A percentile compares a stretch with the other conserved stretches of the same genome.
These are phyloP conservation scores for Microcyclospora tardicrescens DNA, from an alignment of 2,329 filamentous ascomycete genomes.

Conservation along the genomic window DNA sequence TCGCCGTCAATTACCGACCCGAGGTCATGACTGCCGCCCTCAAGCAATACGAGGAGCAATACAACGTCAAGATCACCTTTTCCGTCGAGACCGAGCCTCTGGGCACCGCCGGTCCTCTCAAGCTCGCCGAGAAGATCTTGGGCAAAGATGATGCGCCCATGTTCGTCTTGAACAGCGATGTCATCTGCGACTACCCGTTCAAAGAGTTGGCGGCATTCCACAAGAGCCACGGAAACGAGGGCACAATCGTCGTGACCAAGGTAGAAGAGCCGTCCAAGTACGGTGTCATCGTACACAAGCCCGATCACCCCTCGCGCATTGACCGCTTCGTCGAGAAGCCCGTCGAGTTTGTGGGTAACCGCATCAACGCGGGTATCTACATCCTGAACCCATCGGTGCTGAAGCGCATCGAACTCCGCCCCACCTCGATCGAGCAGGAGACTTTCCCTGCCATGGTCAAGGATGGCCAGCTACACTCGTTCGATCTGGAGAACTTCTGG, in stretches of 20 bases:
- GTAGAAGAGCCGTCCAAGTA: constrained; percentile 99
- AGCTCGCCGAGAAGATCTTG: constrained; percentile 84
- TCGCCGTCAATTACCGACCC: constrained; percentile 96
- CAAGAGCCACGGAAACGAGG: constrained; percentile 83
- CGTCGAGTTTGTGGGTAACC: constrained; percentile 95
- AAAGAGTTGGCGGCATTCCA: constrained; percentile 81
- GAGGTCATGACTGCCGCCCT: constrained; percentile 94
- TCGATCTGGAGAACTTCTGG: constrained; percentile 96
- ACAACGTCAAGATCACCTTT: constrained; percentile 92
- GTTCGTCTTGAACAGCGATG: constrained; percentile 96
- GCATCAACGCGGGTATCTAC: constrained; percentile 97
- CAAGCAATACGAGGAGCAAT: constrained; percentile 86
- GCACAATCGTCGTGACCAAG: constrained; percentile 96
- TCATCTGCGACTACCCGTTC: constrained; percentile 98
- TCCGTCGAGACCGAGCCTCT: constrained; percentile 92
- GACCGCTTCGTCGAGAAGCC: constrained; percentile 99
- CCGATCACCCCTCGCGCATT: constrained; percentile 77
- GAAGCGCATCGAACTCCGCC: constrained; percentile 83
- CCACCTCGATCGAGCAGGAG: constrained; percentile 96
- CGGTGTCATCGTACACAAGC: constrained; percentile 95
- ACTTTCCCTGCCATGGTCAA: constrained; percentile 90
- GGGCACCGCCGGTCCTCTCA: constrained; percentile 87
- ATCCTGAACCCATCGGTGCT: constrained; percentile 90
- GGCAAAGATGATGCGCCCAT: constrained; percentile 89
- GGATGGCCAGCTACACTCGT: constrained; percentile 85